phyloP scores from a whole-genome alignment of 2,329 filamentous ascomycete species.

The Drechslerella dactyloides region DNA sequence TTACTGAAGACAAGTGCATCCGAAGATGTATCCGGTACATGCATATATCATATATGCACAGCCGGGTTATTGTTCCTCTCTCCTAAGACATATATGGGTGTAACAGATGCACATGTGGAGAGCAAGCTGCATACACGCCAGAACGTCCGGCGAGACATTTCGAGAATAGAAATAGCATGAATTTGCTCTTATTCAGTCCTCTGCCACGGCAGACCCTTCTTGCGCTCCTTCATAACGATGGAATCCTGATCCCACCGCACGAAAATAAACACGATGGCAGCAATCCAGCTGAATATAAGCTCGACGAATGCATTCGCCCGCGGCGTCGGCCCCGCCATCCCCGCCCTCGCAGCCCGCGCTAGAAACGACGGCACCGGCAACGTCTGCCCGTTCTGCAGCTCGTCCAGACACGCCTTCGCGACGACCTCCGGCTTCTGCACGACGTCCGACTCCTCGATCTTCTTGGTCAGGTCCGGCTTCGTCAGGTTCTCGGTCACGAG shows the following conservation, averaged over 20 bases:
- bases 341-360: slow-evolving; percentile 73
- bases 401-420: slow-evolving; percentile 71
- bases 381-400: slow-evolving; percentile 80
- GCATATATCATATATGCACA: background rate
- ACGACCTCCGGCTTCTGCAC: slow-evolving; percentile 69
- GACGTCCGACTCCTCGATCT: slow-evolving; percentile 82
- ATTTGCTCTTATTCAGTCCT: slow-evolving; percentile 5
- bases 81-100: too few relatives aligned
- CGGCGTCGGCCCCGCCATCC: slow-evolving; percentile 64
- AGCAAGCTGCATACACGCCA: too few relatives aligned
- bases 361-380: slow-evolving; percentile 77
- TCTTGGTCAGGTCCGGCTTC: slow-evolving; percentile 80
- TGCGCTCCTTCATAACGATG: slow-evolving; percentile 66
- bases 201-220: slow-evolving; percentile 60
- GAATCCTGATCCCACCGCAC: slow-evolving; percentile 65
- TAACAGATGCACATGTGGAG: too few relatives aligned
- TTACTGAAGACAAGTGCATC: slow-evolving; percentile 5
- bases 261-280: slow-evolving; percentile 67
- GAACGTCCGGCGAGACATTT: too few relatives aligned
- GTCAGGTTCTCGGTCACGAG: slow-evolving; percentile 74
- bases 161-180: too few relatives aligned
- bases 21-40: background rate
- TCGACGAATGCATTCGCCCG: slow-evolving; percentile 65
- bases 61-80: too few relatives aligned
- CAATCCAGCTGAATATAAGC: slow-evolving; percentile 65